Evolutionary conservation across 1,284 basidiomycete species (phyloP), one percentile per base, ranked within the genome.

Genomic region (Irpex sp.): DNA sequence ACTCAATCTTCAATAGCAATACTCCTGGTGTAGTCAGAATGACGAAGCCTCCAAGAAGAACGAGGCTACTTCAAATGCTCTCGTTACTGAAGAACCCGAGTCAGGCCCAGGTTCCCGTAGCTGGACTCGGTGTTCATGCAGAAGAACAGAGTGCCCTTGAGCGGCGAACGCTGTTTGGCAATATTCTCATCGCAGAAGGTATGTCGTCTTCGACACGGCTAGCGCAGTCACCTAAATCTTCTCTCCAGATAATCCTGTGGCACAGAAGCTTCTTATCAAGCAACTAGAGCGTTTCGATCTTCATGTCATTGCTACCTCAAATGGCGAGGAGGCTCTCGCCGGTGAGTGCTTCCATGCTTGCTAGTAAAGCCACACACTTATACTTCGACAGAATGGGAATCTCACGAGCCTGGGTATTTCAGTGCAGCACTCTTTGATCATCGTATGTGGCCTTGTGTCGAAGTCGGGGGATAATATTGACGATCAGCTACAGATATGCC

Each of bases 101-200:
- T 61, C 72, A 75, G 8, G 72, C 78, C 59, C 71, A 77, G 6
- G 58, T 60, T 6, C 67, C 74, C 35, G 73, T 71, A 57, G 72
- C 77, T 14, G 65, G 76, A 7, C 75, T 76, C 45, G 68, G 78
- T 1, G 61, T 72, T 3, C 77, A 77, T 63, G 73, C 80, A 1
- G 73, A 78, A 14, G 82, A 84, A 55, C 80, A 81, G 56, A 65
- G 80, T 10, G 68, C 76, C 3, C 69, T 77, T 47, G 75, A 78
- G 3, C 80, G 80, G 57, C 76, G 85, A 28, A 86, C 81, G 3
- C 72, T 87, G 4, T 85, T 74, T 66, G 86, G 87, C 16, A 87
- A 86, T 65, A 81, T 88, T 5, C 77, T 90, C 8, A 79, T 90
- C 16, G 87, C 87, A 10, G 87, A 90, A 80, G 86, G 86, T 84